Percentiles rank a stretch among this genome's conserved stretches.
Evolutionary conservation across 768 basidiomycete genomes (phyloP).

Genomic region (Dentipellis sp.): DNA sequence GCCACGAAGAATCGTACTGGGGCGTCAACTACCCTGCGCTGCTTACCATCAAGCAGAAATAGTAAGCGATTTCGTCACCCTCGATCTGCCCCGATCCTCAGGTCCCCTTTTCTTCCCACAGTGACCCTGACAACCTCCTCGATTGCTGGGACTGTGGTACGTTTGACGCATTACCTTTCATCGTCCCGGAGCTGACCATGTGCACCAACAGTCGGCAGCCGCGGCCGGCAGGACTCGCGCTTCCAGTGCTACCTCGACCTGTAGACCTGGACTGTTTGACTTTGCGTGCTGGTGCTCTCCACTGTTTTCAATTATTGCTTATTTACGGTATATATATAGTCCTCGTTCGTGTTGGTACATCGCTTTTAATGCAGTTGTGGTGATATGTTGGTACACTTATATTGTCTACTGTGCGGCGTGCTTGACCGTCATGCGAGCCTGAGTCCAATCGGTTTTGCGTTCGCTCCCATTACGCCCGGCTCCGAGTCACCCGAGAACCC

Average conservation of each 20-base stretch:
- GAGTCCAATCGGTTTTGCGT: too few species aligned
- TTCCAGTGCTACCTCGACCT: conserved; percentile 16
- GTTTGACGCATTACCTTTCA: neutral
- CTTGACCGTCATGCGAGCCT: too few species aligned
- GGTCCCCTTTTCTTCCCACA: conserved; percentile 1
- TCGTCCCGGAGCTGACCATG: neutral
- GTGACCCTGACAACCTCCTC: conserved; percentile 21
- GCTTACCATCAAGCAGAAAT: conserved; percentile 24
- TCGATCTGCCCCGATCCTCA: neutral
- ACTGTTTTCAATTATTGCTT: too few species aligned
- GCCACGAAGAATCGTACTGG: conserved; percentile 26
- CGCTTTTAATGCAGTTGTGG: too few species aligned
- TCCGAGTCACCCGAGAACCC: too few species aligned
- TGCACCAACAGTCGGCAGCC: conserved; percentile 20
- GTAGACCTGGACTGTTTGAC: neutral
- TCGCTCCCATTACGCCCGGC: too few species aligned
- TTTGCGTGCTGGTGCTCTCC: too few species aligned
- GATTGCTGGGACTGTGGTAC: conserved; percentile 28
- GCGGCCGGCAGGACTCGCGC: conserved; percentile 14
- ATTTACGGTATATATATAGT: too few species aligned
- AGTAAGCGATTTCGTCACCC: conserved; percentile 16
- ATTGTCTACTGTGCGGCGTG: too few species aligned
- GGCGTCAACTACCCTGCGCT: conserved; percentile 24
- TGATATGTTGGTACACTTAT: too few species aligned
- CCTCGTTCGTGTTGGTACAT: too few species aligned